Evolutionary conservation across 2,329 filamentous ascomycete genomes (phyloP), one percentile per base, ranked within the genome.

Genomic region (Microsporum canis): DNA sequence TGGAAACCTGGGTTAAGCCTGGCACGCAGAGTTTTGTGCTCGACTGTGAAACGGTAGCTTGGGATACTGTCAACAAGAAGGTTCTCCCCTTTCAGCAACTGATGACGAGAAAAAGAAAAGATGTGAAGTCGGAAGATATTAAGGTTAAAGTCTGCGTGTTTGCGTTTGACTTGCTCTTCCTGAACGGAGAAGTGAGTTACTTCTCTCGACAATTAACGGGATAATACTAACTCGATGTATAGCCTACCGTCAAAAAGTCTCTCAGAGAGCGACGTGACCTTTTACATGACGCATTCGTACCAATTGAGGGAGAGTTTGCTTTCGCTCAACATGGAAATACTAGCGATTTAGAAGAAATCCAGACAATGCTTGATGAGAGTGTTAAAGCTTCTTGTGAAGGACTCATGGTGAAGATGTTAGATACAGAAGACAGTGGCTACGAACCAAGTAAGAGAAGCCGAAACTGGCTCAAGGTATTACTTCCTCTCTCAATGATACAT

Each of bases 371-470:
- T 1, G 94, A 99, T 69, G 92, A 97, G 62, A 94, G 89, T 68
- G 88, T 99, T 65, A 96, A 96, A 74, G 89, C 91, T 1, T 95
- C 90, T 0, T 99, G 94, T 71, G 94, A 99, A 78, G 94, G 94
- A 8, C 79, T 99, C 59, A 99, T 99, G 94, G 94, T 99, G 12
- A 99, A 99, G 79, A 99, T 99, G 94, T 77, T 99, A 62, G 92
- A 97, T 72, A 94, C 92, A 0, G 79, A 83, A 5, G 92, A 96
- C 74, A 95, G 89, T 67, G 89, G 89, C 68, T 99, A 99, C 71
- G 92, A 97, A 75, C 94, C 94, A 23, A 95, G 89, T 69, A 96
- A 95, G 73, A 87, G 94, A 65, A 95, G 89, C 75, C 88, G 94
- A 63, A 99, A 99, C 71, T 99, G 94, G 94, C 87, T 99, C 66